Base-by-base conservation (phyloP, 306 rosid genomes). In the Vigna mungo region DNA sequence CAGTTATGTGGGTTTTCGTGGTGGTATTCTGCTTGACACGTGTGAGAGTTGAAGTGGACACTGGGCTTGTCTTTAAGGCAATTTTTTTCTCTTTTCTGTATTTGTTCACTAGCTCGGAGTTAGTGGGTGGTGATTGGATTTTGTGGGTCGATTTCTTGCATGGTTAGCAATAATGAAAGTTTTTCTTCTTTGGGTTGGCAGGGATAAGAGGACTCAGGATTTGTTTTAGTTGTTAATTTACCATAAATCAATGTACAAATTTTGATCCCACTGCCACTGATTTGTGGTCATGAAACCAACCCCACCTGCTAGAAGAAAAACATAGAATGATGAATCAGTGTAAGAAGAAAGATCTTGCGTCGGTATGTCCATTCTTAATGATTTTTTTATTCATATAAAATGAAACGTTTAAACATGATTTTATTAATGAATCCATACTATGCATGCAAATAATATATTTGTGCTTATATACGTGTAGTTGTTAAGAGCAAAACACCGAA, bases 61-160 rank as follows among this genome's bases (percentile, higher is more conserved):
- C 30, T 25, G 6, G 49, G 32, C 18, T 73, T 74, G 62, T 56
- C 41, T 66, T 53, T 41, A 20, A 5, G 77, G 52, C 27, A 43
- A 44, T 15, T 44, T 30, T 37, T 25, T 30, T 23, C n/a, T 34
- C 9, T 39, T 17, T 4, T 30, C 34, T 80, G 51, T 68, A 34
- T 64, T 82, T 78, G 75, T 53, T 76, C 66, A 34, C 76, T 53
- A 37, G 74, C 60, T 52, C 47, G 74, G 81, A 59, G 37, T 70
- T 48, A 49, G 72, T 58, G 74, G 68, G 80, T 67, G 67, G 68
- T 55, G 52, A 18, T 83, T 78, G 79, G 82, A 80, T 68, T 83
- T 9, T 64, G 62, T 73, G 76, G 78, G 81, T 68, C 68, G 55
- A 13, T 72, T 37, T 55, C 58, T 64, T 74, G 71, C 13, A 7